phyloP scores from a whole-genome alignment of 371 early-diverging fungal genomes.

The Gilbertella persicaria region DNA sequence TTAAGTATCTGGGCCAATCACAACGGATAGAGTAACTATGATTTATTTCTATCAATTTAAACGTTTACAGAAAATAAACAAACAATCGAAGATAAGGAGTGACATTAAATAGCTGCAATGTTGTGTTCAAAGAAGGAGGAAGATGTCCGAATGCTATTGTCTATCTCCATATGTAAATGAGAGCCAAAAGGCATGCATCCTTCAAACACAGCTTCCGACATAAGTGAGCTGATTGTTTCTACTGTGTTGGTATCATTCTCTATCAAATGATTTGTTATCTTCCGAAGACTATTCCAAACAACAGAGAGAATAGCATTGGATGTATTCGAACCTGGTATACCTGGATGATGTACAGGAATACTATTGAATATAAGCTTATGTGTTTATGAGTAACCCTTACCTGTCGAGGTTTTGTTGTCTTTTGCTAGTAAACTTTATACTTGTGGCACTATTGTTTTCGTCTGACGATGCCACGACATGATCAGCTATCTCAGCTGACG shows the following conservation, averaged over 20 bases:
- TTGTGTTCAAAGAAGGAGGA: conserved; percentile 15
- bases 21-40: too few relatives aligned
- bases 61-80: neutral
- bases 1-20: too few relatives aligned
- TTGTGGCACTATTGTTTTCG: conserved; percentile 8
- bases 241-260: conserved; percentile 49
- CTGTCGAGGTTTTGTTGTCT: conserved; percentile 35
- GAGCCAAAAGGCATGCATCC: conserved; percentile 49
- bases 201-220: conserved; percentile 48
- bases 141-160: conserved; percentile 15
- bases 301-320: conserved; percentile 43
- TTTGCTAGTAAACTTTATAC: conserved; percentile 18
- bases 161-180: conserved; percentile 50
- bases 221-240: conserved; percentile 37
- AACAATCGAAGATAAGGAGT: too few relatives aligned
- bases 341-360: conserved; percentile 51
- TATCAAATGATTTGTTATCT: conserved; percentile 39
- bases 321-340: conserved; percentile 29
- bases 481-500: conserved; percentile 17
- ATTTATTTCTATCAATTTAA: neutral
- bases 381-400: conserved; percentile 7
- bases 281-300: conserved; percentile 42
- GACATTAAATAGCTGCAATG: conserved; percentile 6
- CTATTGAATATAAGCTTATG: conserved; percentile 13
- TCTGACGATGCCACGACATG: conserved; percentile 17